Base-by-base conservation (phyloP, 2,329 filamentous ascomycete genomes). In the Cercospora sp. region DNA sequence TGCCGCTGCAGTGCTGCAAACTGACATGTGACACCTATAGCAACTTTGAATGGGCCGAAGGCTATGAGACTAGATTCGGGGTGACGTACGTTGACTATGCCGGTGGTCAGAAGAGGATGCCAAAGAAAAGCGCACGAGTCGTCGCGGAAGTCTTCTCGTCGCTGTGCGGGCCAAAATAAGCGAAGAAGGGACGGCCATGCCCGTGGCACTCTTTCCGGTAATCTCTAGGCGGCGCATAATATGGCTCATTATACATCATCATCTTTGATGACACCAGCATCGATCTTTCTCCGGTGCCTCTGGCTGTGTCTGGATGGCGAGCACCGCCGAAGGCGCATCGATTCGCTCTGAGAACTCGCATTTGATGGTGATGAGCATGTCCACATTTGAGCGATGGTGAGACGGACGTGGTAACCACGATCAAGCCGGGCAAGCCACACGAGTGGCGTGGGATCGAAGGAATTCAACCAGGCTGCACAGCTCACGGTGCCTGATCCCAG, bases 11-110 rank as follows among this genome's bases (percentile, higher is more conserved):
- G 36, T 12, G 16, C 12, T 42, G 26, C 18, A 63, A 18, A 45
- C 64, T 63, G 18, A 66, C 66, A 69, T 55, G 53, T n/a, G 28
- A 58, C 57, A 63, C 58, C 26, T 75, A 20, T 42, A 87, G 85
- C 80, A 94, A 94, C 83, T 94, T 94, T 75, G 92, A 94, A 80
- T 94, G 91, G 91, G 91, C 45, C 36, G 55, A 64, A 64, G 92
- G 92, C 10, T 96, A 94, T 77, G 89, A 92, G 81, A 95, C 92
- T 53, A 86, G 92, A 48, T 96, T 96, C 75, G 92, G 92, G 28
- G 91, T 93, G 66, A 92, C 90, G 6, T 95, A 86, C 77, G 92
- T 96, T 63, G 92, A 96, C 80, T 96, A 95, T 78, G 82, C 87
- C 74, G 87, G 92, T 72, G 89, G 88, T 26, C 93, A 96, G 84